Evolutionary conservation across 2,329 filamentous ascomycete species (phyloP), one percentile per base, ranked within the genome.

Genomic region (Scedosporium boydii): DNA sequence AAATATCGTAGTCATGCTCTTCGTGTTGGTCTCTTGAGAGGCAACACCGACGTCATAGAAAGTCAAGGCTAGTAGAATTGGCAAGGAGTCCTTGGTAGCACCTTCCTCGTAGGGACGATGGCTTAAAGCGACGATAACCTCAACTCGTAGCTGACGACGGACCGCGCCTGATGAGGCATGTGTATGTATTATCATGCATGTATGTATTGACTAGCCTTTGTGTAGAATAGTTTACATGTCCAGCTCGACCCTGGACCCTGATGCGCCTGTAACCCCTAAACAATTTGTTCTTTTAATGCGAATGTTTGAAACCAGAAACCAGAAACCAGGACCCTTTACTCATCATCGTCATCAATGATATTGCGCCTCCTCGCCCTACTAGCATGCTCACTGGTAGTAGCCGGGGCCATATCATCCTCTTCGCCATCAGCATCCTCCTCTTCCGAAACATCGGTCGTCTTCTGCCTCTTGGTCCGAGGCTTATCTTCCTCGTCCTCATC

Each of bases 321-420:
- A 21, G 34, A 38, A 34, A 34, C 29, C 29, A 34, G 21, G 21
- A 46, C 12, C 44, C 41, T 41, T 44, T 41, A 78, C 51, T 85
- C 82, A 48, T 86, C 84, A 62, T 86, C 83, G 62, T 86, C 84
- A 62, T 85, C 83, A 63, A 87, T 77, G 66, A 87, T 75, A 48
- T 77, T 78, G 66, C 83, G 80, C 64, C 84, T 78, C 69, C 83
- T 80, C 59, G 78, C 75, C 64, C 79, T 72, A 62, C 81, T 76
- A 10, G 27, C 21, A 34, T 62, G 55, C n/a, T 62, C 55, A 26
- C 29, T 16, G 55, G 21, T 16, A 9, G 71, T 66, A 48, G 73
- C 70, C 62, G 74, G 71, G 59, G 72, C 72, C 61, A 75, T 74
- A 58, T 77, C 72, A 56, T 84, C 78, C 48, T 80, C 74, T 63